phyloP scores from a whole-genome alignment of 2,329 filamentous ascomycete species.

The Beauveria rudraprayagi region DNA sequence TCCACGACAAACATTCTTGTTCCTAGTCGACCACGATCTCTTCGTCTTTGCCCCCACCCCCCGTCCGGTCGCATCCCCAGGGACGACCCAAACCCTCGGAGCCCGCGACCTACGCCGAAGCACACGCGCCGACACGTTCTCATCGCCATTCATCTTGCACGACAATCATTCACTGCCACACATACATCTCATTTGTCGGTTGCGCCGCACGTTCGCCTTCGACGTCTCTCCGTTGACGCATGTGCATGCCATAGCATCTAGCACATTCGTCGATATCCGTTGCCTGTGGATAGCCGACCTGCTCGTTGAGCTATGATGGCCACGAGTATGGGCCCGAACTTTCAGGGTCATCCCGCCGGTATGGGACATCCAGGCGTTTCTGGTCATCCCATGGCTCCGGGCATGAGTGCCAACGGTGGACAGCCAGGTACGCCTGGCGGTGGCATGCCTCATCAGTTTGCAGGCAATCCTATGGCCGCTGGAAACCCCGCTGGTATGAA shows the following conservation, averaged over 20 bases:
- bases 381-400: slow-evolving; percentile 55
- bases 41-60: background rate
- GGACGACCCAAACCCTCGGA: slow-evolving; percentile 4
- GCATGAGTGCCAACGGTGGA: slow-evolving; percentile 59
- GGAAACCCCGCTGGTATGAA: slow-evolving; percentile 65
- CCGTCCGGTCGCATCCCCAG: slow-evolving; percentile 15
- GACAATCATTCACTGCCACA: background rate
- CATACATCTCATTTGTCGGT: background rate
- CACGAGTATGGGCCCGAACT: slow-evolving; percentile 53
- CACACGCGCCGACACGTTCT: background rate
- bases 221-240: slow-evolving; percentile 16
- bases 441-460: slow-evolving; percentile 59
- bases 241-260: slow-evolving; percentile 41
- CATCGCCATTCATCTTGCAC: background rate
- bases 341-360: slow-evolving; percentile 58
- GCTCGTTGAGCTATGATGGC: slow-evolving; percentile 54
- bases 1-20: background rate
- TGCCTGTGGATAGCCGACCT: slow-evolving; percentile 47
- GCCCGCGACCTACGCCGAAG: slow-evolving; percentile 5
- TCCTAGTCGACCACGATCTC: background rate
- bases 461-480: slow-evolving; percentile 57
- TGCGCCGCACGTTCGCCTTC: background rate
- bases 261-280: slow-evolving; percentile 49
- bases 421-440: slow-evolving; percentile 60
- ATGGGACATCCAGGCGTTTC: slow-evolving; percentile 66